Evolutionary conservation across 2,329 filamentous ascomycete species (phyloP).

Genomic region (Fusarium continuum): DNA sequence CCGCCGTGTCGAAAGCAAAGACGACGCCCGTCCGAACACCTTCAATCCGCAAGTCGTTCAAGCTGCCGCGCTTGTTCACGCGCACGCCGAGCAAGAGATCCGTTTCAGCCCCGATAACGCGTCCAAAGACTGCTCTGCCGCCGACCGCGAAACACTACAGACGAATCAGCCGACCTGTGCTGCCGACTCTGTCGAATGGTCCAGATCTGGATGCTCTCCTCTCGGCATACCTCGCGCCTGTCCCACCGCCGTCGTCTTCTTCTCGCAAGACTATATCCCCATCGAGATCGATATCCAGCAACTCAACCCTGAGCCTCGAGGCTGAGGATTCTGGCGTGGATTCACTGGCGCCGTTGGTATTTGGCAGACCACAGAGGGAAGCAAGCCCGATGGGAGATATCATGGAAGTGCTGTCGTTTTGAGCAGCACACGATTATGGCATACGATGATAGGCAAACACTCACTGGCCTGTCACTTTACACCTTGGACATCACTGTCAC

Average conservation of each 20-base stretch:
- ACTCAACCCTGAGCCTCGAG: conserved; percentile 32
- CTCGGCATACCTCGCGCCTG: conserved; percentile 32
- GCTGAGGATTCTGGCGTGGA: conserved; percentile 29
- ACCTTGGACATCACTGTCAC: neutral
- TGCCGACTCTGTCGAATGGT: conserved; percentile 25
- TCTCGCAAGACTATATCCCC: conserved; percentile 29
- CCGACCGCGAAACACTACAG: conserved; percentile 29
- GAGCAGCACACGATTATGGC: neutral
- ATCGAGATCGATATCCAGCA: conserved; percentile 35
- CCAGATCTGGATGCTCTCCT: conserved; percentile 31
- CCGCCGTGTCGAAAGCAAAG: neutral
- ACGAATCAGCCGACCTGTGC: conserved; percentile 35
- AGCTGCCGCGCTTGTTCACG: conserved; percentile 29
- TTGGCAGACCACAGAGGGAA: conserved; percentile 30
- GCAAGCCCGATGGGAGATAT: conserved; percentile 34
- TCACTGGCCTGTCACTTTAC: neutral
- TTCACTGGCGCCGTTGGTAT: conserved; percentile 29
- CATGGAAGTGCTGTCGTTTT: conserved; percentile 33
- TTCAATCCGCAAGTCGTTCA: conserved; percentile 32
- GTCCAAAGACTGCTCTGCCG: conserved; percentile 28
- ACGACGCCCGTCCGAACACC: conserved; percentile 18
- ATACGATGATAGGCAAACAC: neutral
- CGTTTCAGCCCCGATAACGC: conserved; percentile 14
- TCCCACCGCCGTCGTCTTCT: conserved; percentile 7
- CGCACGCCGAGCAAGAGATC: conserved; percentile 34